Conservation (phyloP, 495 filamentous ascomycete species). For the Collariella sp. region DNA sequence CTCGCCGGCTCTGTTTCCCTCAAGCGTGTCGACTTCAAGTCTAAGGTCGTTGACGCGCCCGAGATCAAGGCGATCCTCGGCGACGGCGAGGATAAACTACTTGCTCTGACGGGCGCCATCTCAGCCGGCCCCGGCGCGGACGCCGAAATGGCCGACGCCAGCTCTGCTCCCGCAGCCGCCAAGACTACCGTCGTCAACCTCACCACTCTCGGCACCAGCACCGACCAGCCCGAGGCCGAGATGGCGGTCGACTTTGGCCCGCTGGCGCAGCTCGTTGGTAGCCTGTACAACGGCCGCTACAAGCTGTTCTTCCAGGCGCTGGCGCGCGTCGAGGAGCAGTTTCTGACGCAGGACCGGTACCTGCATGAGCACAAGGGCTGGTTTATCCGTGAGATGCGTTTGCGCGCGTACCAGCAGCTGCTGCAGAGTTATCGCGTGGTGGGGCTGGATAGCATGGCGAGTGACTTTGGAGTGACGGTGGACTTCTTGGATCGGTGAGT, state of each 20-base stretch:
- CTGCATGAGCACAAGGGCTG: constrained; percentile 86
- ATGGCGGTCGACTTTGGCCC: constrained; percentile 66
- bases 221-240: constrained; percentile 66
- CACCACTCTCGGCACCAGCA: constrained; percentile 63
- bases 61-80: constrained; percentile 96
- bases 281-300: constrained; percentile 88
- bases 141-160: constrained; percentile 66
- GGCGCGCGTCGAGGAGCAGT: constrained; percentile 85
- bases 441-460: constrained; percentile 88
- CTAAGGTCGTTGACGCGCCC: constrained; percentile 93
- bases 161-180: constrained; percentile 46
- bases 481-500: constrained; percentile 88
- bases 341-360: constrained; percentile 89
- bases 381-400: constrained; percentile 97
- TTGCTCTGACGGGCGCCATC: constrained; percentile 65
- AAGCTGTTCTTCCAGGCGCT: constrained; percentile 85
- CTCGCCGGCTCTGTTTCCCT: constrained; percentile 89
- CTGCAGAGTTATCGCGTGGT: constrained; percentile 98
- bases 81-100: constrained; percentile 73
- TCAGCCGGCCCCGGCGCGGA: constrained; percentile 75
- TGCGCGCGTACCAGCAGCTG: constrained; percentile 90
- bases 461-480: constrained; percentile 89
- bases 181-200: constrained; percentile 69
- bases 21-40: constrained; percentile 96
- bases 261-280: constrained; percentile 80